These are phyloP conservation scores for Diospyros lotus DNA, from an alignment of 148 eudicot species.

Conservation along the genomic window DNA sequence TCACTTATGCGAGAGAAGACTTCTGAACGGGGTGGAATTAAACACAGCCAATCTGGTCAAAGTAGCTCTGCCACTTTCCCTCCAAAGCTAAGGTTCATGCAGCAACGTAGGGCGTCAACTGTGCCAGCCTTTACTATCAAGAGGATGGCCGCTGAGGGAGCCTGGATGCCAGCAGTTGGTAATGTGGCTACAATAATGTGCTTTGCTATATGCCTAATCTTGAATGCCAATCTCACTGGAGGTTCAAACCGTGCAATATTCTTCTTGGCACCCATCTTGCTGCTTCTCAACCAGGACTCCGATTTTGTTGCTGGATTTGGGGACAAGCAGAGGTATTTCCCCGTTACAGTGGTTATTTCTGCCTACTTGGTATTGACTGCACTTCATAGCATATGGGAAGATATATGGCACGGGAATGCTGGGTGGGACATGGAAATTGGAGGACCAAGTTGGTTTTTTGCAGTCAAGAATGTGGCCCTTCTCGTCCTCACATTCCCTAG, in stretches of 20 bases:
- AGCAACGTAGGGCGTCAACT: conserved; percentile 75
- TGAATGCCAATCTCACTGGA: conserved; percentile 77
- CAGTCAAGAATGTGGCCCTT: conserved; percentile 87
- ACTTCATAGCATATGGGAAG: conserved; percentile 78
- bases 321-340: conserved; percentile 95
- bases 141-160: conserved; percentile 89
- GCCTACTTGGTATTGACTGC: conserved; percentile 70
- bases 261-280: conserved; percentile 88
- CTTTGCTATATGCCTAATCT: conserved; percentile 86
- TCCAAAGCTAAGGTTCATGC: conserved; percentile 83
- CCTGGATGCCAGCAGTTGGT: conserved; percentile 99
- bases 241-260: conserved; percentile 97
- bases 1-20: conserved; percentile 74
- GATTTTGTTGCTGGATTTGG: conserved; percentile 99
- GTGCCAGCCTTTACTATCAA: conserved; percentile 71
- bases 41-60: conserved; percentile 61
- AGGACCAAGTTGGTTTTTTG: conserved; percentile 87
- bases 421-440: conserved; percentile 95
- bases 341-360: conserved; percentile 73
- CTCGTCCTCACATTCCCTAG: conserved; percentile 88
- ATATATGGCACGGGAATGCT: conserved; percentile 81
- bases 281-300: conserved; percentile 91
- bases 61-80: conserved; percentile 48
- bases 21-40: conserved; percentile 59
- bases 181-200: conserved; percentile 94